Base-by-base conservation (phyloP, 345 rosid genomes). In the Eucalyptus erythrocorys region DNA sequence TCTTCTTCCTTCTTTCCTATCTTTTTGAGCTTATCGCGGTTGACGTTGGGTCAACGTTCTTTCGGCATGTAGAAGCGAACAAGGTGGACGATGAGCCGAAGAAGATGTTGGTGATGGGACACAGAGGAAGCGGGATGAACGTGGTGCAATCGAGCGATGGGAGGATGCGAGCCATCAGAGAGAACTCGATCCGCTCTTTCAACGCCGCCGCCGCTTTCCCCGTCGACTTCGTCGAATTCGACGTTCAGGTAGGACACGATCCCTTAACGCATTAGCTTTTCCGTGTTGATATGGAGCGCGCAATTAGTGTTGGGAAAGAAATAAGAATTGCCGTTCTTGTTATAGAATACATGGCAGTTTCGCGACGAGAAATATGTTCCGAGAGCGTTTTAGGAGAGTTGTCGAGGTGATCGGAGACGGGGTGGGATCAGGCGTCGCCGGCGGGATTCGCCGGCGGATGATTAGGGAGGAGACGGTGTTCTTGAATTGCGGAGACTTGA, bases 71-170 rank as follows among this genome's bases (percentile, higher is more conserved):
- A 64, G 68, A 51, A 16, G 90, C 43, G 37, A 48, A 43, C 64
- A 47, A 40, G 86, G 89, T 22, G 64, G 59, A 71, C 34, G 88
- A 19, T 0, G 57, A 10, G 88, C 48, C 45, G 88, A 61, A 43
- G 47, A 95, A 96, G 91, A 96, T 97, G 43, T 13, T 94, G 89
- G 97, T 96, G 86, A 88, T 94, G 27, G 99, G 99, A 19, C 99
- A 97, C 45, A 90, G 99, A 92, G 99, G 99, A 22, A 91, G 89
- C 53, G 99, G 99, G 1, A 98, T 96, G 99, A 98, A 98, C 89
- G 42, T 87, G 80, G 88, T 98, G 90, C 95, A 94, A 48, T 93
- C 97, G 1, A 64, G 92, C 27, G 99, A 98, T 81, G 89, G 48
- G 88, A 97, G 98, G 89, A 94, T 93, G 94, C 94, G 88, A 91